Evolutionary conservation across 2,329 filamentous ascomycete species (phyloP), one percentile per base, ranked within the genome.

Genomic region (Trichophaea hybrida): DNA sequence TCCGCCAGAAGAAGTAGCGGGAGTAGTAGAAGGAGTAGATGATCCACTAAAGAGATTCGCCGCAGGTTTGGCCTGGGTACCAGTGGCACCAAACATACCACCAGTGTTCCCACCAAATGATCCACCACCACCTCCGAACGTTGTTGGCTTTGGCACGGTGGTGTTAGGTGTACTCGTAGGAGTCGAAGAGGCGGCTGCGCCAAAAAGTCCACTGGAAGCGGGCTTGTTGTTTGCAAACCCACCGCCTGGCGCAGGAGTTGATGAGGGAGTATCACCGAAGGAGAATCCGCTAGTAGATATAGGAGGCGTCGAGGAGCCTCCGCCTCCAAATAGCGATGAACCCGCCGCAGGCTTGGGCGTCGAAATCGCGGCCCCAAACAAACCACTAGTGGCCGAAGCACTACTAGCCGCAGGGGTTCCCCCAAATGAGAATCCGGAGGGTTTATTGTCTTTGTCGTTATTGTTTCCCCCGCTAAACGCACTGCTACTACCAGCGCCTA

Each of bases 41-140:
- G 69, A 66, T 1, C 68, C 57, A 10, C 62, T 63, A 57, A 68
- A 70, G 37, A 67, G 59, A 32, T 64, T 43, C 10, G 64, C 38
- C 33, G 64, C 61, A 32, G 63, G 61, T 31, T 51, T 62, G 34
- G 58, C 40, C 10, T 66, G 60, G 38, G 68, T 59, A 37, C 65
- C 61, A 8, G 58, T 33, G 17, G 38, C 32, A 8, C 59, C 61
- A 51, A 64, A 65, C 24, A 61, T 54, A 13, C 61, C 61, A n/a
- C 6, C n/a, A n/a, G 57, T 31, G 17, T 51, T 44, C 24, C 50
- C 50, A 13, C 48, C 48, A 24, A 13, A 5, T 2, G n/a, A 5
- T 7, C 15, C 48, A 15, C 15, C 2, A 5, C 57, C 59, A 32
- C 32, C n/a, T 32, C 60, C 38, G 43, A 63, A 64, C 33, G 62